Conservation (phyloP, 2,329 filamentous ascomycete species). For the Alternaria sp. region DNA sequence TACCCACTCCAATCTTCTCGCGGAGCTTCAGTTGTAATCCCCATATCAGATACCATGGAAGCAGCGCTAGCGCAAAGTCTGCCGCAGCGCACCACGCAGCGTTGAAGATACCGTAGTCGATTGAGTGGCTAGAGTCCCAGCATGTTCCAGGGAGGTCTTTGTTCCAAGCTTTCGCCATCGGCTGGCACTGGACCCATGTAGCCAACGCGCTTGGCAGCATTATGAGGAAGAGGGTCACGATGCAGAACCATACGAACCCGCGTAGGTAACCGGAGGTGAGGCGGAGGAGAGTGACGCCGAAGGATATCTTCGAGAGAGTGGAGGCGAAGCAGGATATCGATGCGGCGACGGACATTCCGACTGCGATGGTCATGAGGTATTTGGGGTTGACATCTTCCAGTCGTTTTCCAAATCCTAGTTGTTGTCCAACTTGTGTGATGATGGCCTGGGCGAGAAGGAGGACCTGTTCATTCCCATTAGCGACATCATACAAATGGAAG, state of each 20-base stretch:
- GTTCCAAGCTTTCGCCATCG: conserved; percentile 26
- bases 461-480: conserved; percentile 17
- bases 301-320: conserved; percentile 36
- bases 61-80: conserved; percentile 34
- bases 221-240: conserved; percentile 30
- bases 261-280: conserved; percentile 20
- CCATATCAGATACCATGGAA: conserved; percentile 39
- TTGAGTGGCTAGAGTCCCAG: conserved; percentile 19
- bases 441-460: conserved; percentile 28
- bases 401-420: conserved; percentile 34
- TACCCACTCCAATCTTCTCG: conserved; percentile 37
- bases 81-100: conserved; percentile 30
- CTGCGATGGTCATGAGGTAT: conserved; percentile 21
- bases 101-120: conserved; percentile 39
- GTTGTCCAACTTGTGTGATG: conserved; percentile 27
- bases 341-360: conserved; percentile 22
- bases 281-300: conserved; percentile 36
- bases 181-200: conserved; percentile 29
- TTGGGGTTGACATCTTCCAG: conserved; percentile 19
- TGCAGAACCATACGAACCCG: conserved; percentile 33
- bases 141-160: conserved; percentile 22
- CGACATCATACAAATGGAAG: no score
- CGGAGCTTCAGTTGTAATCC: conserved; percentile 23
- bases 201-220: conserved; percentile 33
- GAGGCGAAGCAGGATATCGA: conserved; percentile 35